Evolutionary conservation across 352 stramenopile species (phyloP).

Genomic region (Thraustochytrium striatum): DNA sequence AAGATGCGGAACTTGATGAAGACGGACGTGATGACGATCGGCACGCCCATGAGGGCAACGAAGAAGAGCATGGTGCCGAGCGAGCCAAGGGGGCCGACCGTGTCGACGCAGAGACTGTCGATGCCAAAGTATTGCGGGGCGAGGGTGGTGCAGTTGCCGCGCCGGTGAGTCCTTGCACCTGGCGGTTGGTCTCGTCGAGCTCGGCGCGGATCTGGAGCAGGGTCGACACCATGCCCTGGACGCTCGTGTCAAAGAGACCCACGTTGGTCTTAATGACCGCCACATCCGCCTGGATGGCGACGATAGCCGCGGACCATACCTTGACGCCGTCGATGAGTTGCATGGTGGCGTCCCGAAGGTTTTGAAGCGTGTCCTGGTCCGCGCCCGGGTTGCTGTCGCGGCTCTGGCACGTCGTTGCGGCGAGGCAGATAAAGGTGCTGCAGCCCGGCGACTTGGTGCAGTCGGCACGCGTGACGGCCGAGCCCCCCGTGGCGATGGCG

Average conservation of each 20-base stretch:
- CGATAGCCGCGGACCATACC: not conserved
- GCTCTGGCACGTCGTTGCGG: not conserved
- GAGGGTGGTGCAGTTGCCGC: conserved; percentile 26
- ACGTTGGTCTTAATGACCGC: not conserved
- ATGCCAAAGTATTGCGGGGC: conserved; percentile 7
- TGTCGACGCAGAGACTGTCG: not conserved
- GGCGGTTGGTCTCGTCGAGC: not conserved
- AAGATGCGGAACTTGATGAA: conserved; percentile 20
- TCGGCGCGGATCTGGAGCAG: not conserved
- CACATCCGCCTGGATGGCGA: not conserved
- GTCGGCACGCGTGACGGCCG: not conserved
- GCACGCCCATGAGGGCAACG: conserved; percentile 21
- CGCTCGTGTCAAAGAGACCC: not conserved
- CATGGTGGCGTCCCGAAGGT: not conserved
- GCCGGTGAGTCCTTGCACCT: too few species aligned
- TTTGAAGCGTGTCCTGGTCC: not conserved
- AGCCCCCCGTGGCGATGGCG: conserved; percentile 5
- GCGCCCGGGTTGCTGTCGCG: not conserved
- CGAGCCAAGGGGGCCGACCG: not conserved
- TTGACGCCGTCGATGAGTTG: conserved; percentile 8
- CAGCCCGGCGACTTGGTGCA: not conserved
- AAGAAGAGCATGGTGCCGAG: conserved; percentile 7
- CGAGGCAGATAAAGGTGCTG: not conserved
- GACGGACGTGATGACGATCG: conserved; percentile 20
- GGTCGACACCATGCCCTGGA: not conserved